Conservation (phyloP, 257 asterid genomes). For the Nicotiana knightiana region DNA sequence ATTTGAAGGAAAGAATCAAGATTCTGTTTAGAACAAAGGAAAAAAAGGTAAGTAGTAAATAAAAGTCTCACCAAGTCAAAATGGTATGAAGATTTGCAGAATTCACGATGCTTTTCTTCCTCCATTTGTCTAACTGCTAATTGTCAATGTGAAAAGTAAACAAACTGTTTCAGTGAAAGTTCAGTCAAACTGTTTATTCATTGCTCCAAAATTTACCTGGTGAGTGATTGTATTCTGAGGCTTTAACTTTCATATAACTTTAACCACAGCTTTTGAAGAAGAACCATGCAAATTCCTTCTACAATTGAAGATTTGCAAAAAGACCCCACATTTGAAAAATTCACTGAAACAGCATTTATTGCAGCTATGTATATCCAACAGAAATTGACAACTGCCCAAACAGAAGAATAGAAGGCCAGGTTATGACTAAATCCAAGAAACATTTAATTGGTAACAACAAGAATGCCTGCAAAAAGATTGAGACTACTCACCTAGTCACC, state of each 20-base stretch:
- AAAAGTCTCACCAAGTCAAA: slow-evolving; percentile 15
- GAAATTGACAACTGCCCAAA: slow-evolving; percentile 38
- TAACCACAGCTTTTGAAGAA: slow-evolving; percentile 3
- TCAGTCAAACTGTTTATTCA: background rate
- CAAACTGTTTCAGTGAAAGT: background rate
- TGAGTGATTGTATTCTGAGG: slow-evolving; percentile 12
- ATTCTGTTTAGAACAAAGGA: background rate
- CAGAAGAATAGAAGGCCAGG: slow-evolving; percentile 22
- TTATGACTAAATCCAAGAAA: slow-evolving; percentile 34
- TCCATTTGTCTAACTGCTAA: slow-evolving; percentile 10
- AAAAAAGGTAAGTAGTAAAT: background rate
- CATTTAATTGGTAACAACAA: slow-evolving; percentile 29
- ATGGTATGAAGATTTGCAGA: slow-evolving; percentile 13
- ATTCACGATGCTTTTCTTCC: slow-evolving; percentile 17
- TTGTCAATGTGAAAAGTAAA: background rate
- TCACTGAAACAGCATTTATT: slow-evolving; percentile 43
- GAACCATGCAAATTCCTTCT: background rate
- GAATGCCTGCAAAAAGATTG: slow-evolving; percentile 3
- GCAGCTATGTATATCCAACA: slow-evolving; percentile 37
- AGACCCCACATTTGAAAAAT: slow-evolving; percentile 24
- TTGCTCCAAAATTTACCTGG: slow-evolving; percentile 15
- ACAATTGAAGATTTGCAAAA: background rate
- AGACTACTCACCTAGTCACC: slow-evolving; percentile 24
- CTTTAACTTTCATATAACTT: background rate
- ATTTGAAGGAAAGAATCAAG: background rate